Percentiles rank a stretch among this genome's conserved stretches.
Evolutionary conservation across 1,284 basidiomycete species (phyloP).

Genomic region (Vanrija sp.): DNA sequence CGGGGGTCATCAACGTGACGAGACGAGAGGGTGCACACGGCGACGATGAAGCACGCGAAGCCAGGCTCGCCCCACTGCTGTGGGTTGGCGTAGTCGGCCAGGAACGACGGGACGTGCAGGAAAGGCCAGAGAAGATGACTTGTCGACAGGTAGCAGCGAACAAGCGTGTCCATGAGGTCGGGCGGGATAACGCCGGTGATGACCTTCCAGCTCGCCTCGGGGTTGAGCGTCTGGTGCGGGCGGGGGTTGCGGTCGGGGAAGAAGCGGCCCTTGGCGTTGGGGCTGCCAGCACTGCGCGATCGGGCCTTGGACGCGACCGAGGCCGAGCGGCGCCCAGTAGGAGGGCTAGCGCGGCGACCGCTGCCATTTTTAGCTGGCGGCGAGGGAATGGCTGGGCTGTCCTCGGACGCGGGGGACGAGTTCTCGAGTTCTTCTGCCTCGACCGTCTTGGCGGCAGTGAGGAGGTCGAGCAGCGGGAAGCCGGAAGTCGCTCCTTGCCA

Average conservation of each 20-base stretch:
- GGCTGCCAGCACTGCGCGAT: constrained; percentile 16
- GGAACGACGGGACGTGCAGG: constrained; percentile 80
- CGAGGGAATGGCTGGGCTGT: constrained; percentile 4
- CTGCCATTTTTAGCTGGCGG: constrained; percentile 1
- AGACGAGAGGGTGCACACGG: constrained; percentile 80
- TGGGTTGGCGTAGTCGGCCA: constrained; percentile 83
- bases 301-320: constrained; percentile 12
- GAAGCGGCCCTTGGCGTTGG: constrained; percentile 35
- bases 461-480: constrained; percentile 72
- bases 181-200: constrained; percentile 79
- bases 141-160: constrained; percentile 64
- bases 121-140: constrained; percentile 88
- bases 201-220: constrained; percentile 60
- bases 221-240: constrained; percentile 67
- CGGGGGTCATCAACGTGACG: constrained; percentile 84
- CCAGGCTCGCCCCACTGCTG: constrained; percentile 89
- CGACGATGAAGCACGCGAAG: constrained; percentile 82
- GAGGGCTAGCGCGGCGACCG: constrained; percentile 17
- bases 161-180: constrained; percentile 75
- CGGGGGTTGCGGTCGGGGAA: constrained; percentile 65
- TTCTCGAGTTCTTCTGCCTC: constrained; percentile 14
- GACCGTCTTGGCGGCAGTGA: constrained; percentile 57
- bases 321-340: constrained; percentile 1
- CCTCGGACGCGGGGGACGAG: constrained; percentile 16
- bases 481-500: constrained; percentile 76